A percentile compares a stretch with the other conserved stretches of the same genome.
Evolutionary conservation across 2,329 filamentous ascomycete genomes (phyloP).

Genomic region (Moelleriella libera): DNA sequence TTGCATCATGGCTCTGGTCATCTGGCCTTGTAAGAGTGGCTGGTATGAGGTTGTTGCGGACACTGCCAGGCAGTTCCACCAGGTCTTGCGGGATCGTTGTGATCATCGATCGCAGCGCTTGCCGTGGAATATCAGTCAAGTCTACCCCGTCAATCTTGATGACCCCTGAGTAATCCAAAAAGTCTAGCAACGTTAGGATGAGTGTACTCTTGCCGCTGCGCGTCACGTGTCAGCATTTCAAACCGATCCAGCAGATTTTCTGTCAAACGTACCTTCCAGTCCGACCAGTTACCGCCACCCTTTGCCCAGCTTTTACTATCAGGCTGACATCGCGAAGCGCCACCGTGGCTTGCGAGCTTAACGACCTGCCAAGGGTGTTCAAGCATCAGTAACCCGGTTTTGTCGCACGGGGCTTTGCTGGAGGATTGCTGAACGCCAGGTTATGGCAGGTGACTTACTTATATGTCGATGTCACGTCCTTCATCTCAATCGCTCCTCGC

Average conservation of each 20-base stretch:
- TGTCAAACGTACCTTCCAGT: too few species aligned
- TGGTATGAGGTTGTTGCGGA: constrained; percentile 2
- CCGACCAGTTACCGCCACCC: constrained; percentile 7
- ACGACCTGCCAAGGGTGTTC: too few species aligned
- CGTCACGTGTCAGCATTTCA: neutral
- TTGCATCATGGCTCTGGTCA: neutral
- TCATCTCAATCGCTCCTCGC: neutral
- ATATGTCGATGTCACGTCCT: neutral
- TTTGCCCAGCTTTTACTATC: constrained; percentile 7
- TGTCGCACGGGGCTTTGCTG: too few species aligned
- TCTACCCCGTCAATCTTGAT: constrained; percentile 14
- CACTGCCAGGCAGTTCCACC: constrained; percentile 6
- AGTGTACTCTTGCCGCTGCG: constrained; percentile 10
- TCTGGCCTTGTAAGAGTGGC: neutral
- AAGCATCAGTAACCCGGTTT: too few species aligned
- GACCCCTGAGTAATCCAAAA: neutral
- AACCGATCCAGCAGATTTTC: neutral
- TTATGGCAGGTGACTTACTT: neutral
- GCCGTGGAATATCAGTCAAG: constrained; percentile 9
- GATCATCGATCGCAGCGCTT: constrained; percentile 13
- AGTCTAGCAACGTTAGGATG: neutral
- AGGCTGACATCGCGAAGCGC: constrained; percentile 5
- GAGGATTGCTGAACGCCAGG: neutral
- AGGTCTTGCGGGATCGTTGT: constrained; percentile 16
- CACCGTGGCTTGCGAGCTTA: neutral